Evolutionary conservation across 139 green algal species (phyloP), one percentile per base, ranked within the genome.

Genomic region (Chlamydomonas schloesseri): DNA sequence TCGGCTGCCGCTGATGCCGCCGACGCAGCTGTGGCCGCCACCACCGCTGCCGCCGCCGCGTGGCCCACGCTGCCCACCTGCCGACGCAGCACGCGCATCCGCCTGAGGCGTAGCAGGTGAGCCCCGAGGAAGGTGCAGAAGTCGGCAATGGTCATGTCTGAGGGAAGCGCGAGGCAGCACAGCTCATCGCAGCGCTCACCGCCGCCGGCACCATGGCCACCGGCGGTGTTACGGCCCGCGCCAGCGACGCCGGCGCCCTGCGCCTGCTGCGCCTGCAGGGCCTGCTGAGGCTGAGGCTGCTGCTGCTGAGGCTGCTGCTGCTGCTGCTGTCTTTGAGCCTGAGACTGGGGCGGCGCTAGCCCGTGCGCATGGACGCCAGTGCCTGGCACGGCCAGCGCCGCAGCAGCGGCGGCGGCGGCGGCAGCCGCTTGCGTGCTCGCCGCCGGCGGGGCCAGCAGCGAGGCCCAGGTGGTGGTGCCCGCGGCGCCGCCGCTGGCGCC

Each of bases 91-190:
- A 99, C 91, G 4, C 96, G 91, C 90, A 98, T 94, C 50, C 94
- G 80, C 5, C 86, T 88, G 5, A 92, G 94, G 23, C 64, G 73
- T 42, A 62, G 33, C 53, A 99, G 91, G 91, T 97, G 96, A 3
- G 89, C 93, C 0, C 95, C 96, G 23, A 96, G 90, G 83, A 99
- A 99, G 34, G 92, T 91, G 82, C 96, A 98, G 76, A 99, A 97
- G 57, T 99, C 95, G 6, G 95, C 90, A 29, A 99, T 93, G 3
- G 94, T 93, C 91, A 99, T 96, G 89, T 98, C 94, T 1, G 90
- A 76, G 0, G 97, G 97, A 20, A 99, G 91, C 1, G 96, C 94
- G 73, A 99, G 89, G 71, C 97, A 95, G 72, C 95, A 98, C 36
- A 98, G 80, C 50, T 88, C 90, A 29, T 87, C 65, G 64, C 83